Evolutionary conservation across 306 rosid species (phyloP).

Genomic region (Ormosia emarginata): DNA sequence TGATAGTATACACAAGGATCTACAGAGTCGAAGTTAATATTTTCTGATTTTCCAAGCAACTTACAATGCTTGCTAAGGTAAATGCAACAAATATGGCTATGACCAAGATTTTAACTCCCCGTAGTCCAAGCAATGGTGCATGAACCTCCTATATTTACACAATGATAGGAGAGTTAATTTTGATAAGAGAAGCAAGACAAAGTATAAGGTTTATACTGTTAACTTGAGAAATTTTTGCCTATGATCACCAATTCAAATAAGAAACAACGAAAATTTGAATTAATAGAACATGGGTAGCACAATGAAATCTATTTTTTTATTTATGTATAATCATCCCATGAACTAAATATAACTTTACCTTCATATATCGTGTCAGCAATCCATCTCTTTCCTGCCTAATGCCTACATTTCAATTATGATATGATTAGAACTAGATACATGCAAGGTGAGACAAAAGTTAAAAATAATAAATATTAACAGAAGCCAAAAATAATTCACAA

Average conservation of each 20-base stretch:
- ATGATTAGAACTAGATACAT: conserved; percentile 35
- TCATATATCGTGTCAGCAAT: conserved; percentile 78
- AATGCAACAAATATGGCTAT: conserved; percentile 67
- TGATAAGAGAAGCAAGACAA: conserved; percentile 16
- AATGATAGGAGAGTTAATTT: conserved; percentile 12
- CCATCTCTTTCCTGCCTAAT: conserved; percentile 55
- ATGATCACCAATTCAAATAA: conserved; percentile 4
- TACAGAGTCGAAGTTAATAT: neutral
- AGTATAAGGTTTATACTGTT: neutral
- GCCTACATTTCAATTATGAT: conserved; percentile 44
- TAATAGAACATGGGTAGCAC: neutral
- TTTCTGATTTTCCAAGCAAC: conserved; percentile 33
- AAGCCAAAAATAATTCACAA: neutral
- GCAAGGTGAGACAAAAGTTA: neutral
- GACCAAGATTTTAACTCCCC: conserved; percentile 81
- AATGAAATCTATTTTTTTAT: neutral
- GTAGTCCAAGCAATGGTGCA: conserved; percentile 79
- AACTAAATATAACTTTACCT: conserved; percentile 47
- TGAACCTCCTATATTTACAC: conserved; percentile 72
- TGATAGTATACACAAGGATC: conserved; percentile 5
- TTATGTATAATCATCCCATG: neutral
- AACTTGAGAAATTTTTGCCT: conserved; percentile 5
- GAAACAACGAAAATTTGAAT: neutral
- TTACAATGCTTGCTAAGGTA: conserved; percentile 90
- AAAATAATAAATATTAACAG: neutral